phyloP scores from a whole-genome alignment of 2,329 filamentous ascomycete species.

The Helicocarpus griseus region DNA sequence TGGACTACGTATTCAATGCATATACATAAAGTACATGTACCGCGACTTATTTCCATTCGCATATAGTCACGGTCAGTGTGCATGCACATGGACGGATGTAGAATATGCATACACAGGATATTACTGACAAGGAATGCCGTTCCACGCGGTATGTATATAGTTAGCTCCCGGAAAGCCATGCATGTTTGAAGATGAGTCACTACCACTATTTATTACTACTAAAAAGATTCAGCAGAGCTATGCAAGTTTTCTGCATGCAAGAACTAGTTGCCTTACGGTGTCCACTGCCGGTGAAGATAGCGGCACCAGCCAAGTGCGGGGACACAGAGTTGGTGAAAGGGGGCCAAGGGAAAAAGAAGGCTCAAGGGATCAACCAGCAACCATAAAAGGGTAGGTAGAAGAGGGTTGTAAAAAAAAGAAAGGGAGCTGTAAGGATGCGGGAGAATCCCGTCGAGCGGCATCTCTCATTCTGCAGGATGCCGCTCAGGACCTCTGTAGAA shows the following conservation, averaged over 20 bases:
- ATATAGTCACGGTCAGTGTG: neutral
- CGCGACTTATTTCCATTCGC: neutral
- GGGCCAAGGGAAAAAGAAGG: neutral
- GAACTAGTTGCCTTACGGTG: neutral
- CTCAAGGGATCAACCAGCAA: no score
- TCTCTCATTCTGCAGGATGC: neutral
- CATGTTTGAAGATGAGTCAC: neutral
- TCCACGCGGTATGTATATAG: neutral
- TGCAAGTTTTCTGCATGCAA: neutral
- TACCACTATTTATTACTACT: no score
- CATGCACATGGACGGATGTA: neutral
- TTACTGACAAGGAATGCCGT: neutral
- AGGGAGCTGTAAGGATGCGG: neutral
- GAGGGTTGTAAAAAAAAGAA: neutral
- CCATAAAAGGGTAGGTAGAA: neutral
- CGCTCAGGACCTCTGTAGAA: neutral
- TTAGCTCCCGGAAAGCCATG: neutral
- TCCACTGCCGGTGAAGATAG: neutral
- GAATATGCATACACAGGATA: neutral
- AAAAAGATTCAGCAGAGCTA: no score
- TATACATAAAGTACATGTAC: no score
- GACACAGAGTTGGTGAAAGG: neutral
- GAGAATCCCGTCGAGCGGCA: neutral
- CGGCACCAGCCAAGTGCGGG: neutral
- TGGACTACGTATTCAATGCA: neutral